phyloP scores from a whole-genome alignment of 2,329 filamentous ascomycete genomes.

The Botrytis cinerea region DNA sequence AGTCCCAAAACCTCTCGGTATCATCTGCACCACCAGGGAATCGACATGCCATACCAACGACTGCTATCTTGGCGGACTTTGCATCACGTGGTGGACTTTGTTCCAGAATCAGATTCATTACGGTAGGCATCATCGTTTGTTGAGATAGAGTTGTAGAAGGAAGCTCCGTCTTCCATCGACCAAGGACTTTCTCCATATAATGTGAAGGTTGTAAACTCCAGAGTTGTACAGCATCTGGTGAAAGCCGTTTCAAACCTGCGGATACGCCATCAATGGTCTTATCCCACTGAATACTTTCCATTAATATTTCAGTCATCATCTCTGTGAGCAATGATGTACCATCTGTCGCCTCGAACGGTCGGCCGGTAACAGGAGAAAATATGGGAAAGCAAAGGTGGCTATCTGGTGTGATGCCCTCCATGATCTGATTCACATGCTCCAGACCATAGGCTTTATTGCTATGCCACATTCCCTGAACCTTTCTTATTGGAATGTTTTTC shows the following conservation, averaged over 20 bases:
- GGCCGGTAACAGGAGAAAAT: neutral
- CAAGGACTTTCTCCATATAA: neutral
- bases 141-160: neutral
- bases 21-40: constrained; percentile 3
- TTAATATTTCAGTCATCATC: neutral
- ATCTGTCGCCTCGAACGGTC: neutral
- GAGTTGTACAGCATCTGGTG: neutral
- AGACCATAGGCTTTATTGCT: neutral
- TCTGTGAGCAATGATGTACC: constrained; percentile 1
- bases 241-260: neutral
- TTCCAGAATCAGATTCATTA: neutral
- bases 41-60: constrained; percentile 10
- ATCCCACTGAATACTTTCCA: neutral
- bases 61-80: constrained; percentile 15
- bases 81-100: neutral
- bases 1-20: constrained; percentile 9
- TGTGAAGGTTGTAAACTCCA: neutral
- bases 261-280: neutral
- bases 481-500: neutral
- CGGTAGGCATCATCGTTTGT: neutral
- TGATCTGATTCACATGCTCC: neutral
- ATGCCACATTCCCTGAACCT: neutral
- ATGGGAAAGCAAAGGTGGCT: neutral
- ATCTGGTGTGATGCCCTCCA: neutral
- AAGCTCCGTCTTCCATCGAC: neutral